These are phyloP conservation scores for Solanum hybrid DNA, from an alignment of 305 asterid species.

Conservation along the genomic window DNA sequence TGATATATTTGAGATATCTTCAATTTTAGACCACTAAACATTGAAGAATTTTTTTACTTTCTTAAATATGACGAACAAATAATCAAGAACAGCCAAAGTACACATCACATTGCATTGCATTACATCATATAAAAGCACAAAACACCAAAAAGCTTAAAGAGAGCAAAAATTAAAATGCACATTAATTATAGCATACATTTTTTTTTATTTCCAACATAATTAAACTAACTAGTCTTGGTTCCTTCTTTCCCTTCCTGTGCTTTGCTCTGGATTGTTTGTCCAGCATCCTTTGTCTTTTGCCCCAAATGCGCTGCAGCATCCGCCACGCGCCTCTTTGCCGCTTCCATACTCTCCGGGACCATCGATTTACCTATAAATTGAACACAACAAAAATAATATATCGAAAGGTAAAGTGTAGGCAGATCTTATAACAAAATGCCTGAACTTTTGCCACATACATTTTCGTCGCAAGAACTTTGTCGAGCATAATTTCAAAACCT, in stretches of 20 bases:
- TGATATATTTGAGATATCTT: neutral
- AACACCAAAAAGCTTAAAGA: neutral
- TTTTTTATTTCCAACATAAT: neutral
- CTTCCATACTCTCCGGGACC: constrained; percentile 41
- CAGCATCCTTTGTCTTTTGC: constrained; percentile 58
- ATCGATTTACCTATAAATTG: constrained; percentile 16
- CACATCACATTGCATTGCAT: neutral
- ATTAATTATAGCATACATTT: neutral
- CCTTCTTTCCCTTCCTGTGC: constrained; percentile 32
- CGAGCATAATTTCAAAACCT: neutral
- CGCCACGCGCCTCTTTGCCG: constrained; percentile 46
- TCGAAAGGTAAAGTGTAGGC: too few species aligned
- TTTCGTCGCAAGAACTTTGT: neutral
- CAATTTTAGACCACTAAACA: neutral
- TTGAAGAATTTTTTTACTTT: too few species aligned
- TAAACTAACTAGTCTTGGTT: neutral
- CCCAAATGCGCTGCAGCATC: constrained; percentile 44
- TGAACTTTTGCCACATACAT: neutral
- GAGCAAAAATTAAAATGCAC: neutral
- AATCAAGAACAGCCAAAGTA: neutral
- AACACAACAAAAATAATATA: neutral
- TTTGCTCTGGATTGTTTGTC: constrained; percentile 48
- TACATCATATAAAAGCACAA: neutral
- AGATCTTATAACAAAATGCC: neutral
- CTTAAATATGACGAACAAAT: neutral